Conservation (phyloP, 1,139 yeast genomes). For the Casaregolazyma suthepensis region DNA sequence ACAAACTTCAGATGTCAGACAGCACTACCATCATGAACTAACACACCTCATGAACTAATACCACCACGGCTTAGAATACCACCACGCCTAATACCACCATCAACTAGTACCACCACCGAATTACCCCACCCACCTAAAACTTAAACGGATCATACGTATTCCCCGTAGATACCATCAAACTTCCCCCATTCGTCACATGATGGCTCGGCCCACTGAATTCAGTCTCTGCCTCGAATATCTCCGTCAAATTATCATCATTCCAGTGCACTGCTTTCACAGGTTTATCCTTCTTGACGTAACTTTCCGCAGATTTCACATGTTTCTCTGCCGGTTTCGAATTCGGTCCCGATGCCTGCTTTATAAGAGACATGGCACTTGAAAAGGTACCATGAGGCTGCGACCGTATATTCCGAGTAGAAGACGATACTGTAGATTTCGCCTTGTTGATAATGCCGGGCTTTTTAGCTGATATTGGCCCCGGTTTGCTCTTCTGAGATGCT, state of each 20-base stretch:
- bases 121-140: background rate
- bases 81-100: no score
- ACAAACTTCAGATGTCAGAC: no score
- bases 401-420: background rate
- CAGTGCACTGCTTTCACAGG: constrained; percentile 32
- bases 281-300: background rate
- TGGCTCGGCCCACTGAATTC: constrained; percentile 30
- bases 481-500: background rate
- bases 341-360: background rate
- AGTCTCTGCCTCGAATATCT: constrained; percentile 40
- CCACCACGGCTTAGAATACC: no score
- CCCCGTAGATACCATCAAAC: background rate
- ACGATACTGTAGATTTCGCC: background rate
- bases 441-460: background rate
- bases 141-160: background rate
- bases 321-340: background rate
- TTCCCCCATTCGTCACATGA: background rate
- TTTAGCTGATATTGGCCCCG: background rate
- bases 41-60: no score
- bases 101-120: no score
- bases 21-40: no score
- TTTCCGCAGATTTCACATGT: background rate
- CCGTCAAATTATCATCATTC: constrained; percentile 36
- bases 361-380: background rate
- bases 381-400: background rate